Evolutionary conservation across 345 rosid species (phyloP), one percentile per base, ranked within the genome.

Genomic region (Linum trigynum): DNA sequence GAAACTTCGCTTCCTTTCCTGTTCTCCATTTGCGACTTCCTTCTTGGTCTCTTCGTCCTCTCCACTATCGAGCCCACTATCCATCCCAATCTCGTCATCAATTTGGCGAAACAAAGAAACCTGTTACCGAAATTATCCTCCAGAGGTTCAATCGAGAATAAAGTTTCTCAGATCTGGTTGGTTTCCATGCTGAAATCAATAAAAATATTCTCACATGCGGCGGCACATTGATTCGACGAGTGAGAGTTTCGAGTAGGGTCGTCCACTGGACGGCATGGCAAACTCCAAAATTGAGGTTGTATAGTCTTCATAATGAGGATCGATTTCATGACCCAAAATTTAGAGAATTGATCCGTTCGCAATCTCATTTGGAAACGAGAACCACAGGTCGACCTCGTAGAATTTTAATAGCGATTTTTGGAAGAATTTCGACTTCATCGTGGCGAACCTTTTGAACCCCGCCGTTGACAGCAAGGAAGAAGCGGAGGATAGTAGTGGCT

Each of bases 251-350:
- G 1, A 92, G 79, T 66, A 92, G 86, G 7, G 89, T 92, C 4
- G 97, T 97, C 97, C 97, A 92, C 75, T 90, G 98, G 61, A 91
- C 86, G 51, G 94, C 97, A 65, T 92, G 97, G 63, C 97, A 92
- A 57, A 90, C 91, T 15, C 98, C 94, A 38, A 92, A 85, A 75
- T 92, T 97, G 45, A 90, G 81, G 69, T 89, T 77, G 74, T 92
- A 97, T 41, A 90, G 81, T 65, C 62, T 75, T 0, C 65, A 65
- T 5, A 67, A 65, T 17, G 32, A 23, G 69, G 69, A 53, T 71
- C 77, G 37, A 66, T 65, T 16, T 77, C 82, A 62, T 86, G 90
- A 50, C 73, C 76, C 61, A 90, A 82, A 69, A 87, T 73, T 73
- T 92, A 96, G 59, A 89, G 83, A 71, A 92, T 86, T 11, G 89